Conservation (phyloP, 768 basidiomycete genomes). For the Boletales sp. region DNA sequence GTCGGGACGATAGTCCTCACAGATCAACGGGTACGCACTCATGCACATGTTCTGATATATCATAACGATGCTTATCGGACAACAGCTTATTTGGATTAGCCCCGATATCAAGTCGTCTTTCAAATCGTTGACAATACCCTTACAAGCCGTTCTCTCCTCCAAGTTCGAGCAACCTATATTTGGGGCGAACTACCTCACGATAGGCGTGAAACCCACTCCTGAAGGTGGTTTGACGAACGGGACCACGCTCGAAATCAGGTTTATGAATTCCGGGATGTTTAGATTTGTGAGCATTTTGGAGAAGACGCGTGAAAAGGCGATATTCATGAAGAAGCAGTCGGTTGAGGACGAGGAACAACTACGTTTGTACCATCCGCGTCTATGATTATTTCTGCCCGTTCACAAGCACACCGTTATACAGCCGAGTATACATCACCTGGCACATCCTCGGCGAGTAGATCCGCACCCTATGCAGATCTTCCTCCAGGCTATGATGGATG, state of each 20-base stretch:
- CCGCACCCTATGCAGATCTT: conserved; percentile 21
- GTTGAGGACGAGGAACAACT: conserved; percentile 32
- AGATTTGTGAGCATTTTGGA: conserved; percentile 69
- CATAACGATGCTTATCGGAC: conserved; percentile 5
- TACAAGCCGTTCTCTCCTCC: conserved; percentile 62
- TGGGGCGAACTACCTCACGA: conserved; percentile 59
- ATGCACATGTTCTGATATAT: not conserved
- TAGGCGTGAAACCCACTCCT: conserved; percentile 64
- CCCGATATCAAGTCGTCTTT: conserved; percentile 33
- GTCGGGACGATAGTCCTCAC: conserved; percentile 61
- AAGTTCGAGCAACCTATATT: conserved; percentile 77
- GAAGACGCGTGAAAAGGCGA: conserved; percentile 71
- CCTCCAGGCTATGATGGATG: conserved; percentile 29
- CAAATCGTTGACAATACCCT: conserved; percentile 51
- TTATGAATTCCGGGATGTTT: conserved; percentile 67
- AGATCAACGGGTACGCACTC: conserved; percentile 60
- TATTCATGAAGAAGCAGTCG: conserved; percentile 67
- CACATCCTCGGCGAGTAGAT: conserved; percentile 13
- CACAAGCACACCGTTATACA: conserved; percentile 3
- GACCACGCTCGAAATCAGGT: conserved; percentile 63
- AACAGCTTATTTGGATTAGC: conserved; percentile 62
- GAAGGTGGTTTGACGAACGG: conserved; percentile 66
- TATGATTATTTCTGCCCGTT: not conserved
- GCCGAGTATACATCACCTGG: conserved; percentile 29
- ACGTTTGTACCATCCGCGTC: conserved; percentile 21